A percentile compares a stretch with the other conserved stretches of the same genome.
phyloP scores from a whole-genome alignment of 306 rosid species.

The Prunus davidiana region DNA sequence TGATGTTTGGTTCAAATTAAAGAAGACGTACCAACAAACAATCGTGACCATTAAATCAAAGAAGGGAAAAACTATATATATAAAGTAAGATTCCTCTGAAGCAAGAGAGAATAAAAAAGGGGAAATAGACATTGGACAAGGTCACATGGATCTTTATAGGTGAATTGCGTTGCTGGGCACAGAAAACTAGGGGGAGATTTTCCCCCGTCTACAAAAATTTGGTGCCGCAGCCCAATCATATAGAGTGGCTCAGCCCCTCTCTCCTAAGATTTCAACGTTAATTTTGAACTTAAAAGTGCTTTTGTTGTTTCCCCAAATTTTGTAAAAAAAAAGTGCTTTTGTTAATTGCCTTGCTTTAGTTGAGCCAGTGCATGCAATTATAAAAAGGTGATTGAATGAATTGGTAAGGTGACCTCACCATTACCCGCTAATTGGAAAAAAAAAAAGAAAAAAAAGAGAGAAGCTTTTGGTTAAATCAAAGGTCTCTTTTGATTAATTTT shows the following conservation, averaged over 20 bases:
- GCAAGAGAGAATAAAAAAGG: conserved; percentile 8
- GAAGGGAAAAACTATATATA: neutral
- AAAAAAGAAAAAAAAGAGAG: too few relatives aligned
- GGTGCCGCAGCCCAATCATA: neutral
- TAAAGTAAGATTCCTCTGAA: conserved; percentile 42
- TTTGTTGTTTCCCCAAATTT: neutral
- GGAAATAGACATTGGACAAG: conserved; percentile 24
- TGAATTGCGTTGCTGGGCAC: conserved; percentile 22
- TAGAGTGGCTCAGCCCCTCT: neutral
- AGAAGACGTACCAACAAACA: conserved; percentile 5
- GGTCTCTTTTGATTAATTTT: too few relatives aligned
- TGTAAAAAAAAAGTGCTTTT: conserved; percentile 25
- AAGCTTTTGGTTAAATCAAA: too few relatives aligned
- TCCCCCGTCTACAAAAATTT: conserved; percentile 1
- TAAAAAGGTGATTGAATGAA: conserved; percentile 31
- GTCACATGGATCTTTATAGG: conserved; percentile 36
- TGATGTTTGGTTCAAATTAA: conserved; percentile 32
- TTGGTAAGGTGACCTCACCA: conserved; percentile 10
- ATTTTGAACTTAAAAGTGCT: conserved; percentile 31
- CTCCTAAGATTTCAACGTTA: conserved; percentile 4
- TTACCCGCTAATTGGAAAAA: neutral
- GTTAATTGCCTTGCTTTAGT: conserved; percentile 23
- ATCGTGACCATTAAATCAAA: conserved; percentile 23
- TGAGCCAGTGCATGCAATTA: conserved; percentile 11
- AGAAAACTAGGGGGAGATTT: conserved; percentile 29